Evolutionary conservation across 1,284 basidiomycete species (phyloP).

Genomic region (Ganoderma sp.): DNA sequence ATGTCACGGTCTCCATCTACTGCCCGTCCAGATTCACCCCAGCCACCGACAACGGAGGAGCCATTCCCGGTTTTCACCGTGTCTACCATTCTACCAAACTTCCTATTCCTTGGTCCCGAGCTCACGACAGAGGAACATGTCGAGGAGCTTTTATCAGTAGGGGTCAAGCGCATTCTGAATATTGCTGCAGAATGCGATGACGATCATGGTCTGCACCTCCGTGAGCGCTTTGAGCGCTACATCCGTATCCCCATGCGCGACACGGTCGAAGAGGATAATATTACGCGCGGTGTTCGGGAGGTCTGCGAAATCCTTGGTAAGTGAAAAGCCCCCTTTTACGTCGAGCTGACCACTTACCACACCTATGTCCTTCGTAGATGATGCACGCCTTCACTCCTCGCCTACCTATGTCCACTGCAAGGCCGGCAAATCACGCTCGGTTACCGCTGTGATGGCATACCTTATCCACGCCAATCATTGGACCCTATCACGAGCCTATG

Average conservation of each 20-base stretch:
- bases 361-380: conserved; percentile 59
- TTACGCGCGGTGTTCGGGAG: conserved; percentile 82
- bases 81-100: conserved; percentile 88
- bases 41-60: conserved; percentile 60
- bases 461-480: conserved; percentile 97
- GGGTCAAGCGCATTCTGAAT: conserved; percentile 89
- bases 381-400: conserved; percentile 85
- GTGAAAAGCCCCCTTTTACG: conserved; percentile 37
- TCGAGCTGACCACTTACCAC: not conserved
- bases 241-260: conserved; percentile 91
- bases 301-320: conserved; percentile 87
- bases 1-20: conserved; percentile 59
- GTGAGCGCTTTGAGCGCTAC: conserved; percentile 80
- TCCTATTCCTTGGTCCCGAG: conserved; percentile 92
- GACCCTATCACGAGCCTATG: conserved; percentile 90
- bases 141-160: conserved; percentile 71
- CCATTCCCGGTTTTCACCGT: conserved; percentile 72
- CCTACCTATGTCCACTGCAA: conserved; percentile 97
- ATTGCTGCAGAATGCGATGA: conserved; percentile 91
- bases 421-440: conserved; percentile 93
- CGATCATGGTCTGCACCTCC: conserved; percentile 73
- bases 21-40: conserved; percentile 58
- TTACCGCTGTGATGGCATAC: conserved; percentile 97
- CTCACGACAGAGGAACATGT: conserved; percentile 78
- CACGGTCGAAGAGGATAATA: conserved; percentile 92